These are phyloP conservation scores for Panaeolus cyanescens DNA, from an alignment of 768 basidiomycete species.

Conservation along the genomic window DNA sequence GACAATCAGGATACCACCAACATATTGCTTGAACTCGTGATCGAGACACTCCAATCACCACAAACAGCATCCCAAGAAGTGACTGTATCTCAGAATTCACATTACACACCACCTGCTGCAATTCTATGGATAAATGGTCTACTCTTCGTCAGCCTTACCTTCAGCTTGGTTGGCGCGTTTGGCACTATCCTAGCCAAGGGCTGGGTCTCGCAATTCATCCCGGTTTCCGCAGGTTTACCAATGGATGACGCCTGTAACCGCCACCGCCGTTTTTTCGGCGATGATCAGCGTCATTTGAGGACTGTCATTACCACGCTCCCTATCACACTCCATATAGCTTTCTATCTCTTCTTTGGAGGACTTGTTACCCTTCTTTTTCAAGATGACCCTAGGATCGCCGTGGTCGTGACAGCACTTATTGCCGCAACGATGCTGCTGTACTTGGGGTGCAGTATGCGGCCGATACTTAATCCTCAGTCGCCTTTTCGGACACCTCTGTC, in stretches of 20 bases:
- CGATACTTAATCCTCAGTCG: slow-evolving; percentile 14
- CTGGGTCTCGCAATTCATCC: slow-evolving; percentile 21
- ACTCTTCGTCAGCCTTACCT: slow-evolving; percentile 27
- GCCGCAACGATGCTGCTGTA: slow-evolving; percentile 14
- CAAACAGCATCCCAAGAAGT: not conserved
- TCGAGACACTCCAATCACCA: not conserved
- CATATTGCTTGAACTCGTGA: slow-evolving; percentile 6
- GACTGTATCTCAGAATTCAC: not conserved
- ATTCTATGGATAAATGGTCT: slow-evolving; percentile 22
- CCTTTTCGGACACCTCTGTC: slow-evolving; percentile 16
- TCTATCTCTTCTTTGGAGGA: slow-evolving; percentile 20
- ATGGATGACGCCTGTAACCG: slow-evolving; percentile 19
- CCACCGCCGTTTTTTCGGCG: slow-evolving; percentile 16
- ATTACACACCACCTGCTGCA: slow-evolving; percentile 12
- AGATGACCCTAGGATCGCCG: slow-evolving; percentile 13
- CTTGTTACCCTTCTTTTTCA: slow-evolving; percentile 17
- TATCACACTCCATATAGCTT: slow-evolving; percentile 17
- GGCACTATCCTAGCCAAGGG: slow-evolving; percentile 25
- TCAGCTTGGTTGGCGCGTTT: slow-evolving; percentile 26
- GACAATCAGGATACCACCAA: slow-evolving; percentile 17
- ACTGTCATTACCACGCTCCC: slow-evolving; percentile 17
- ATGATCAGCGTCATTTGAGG: slow-evolving; percentile 16
- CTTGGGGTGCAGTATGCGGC: slow-evolving; percentile 15
- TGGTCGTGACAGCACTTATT: slow-evolving; percentile 12
- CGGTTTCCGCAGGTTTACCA: slow-evolving; percentile 13